Percentiles rank a stretch among this genome's conserved stretches.
phyloP scores from a whole-genome alignment of 345 rosid species.

The Dimocarpus longan region DNA sequence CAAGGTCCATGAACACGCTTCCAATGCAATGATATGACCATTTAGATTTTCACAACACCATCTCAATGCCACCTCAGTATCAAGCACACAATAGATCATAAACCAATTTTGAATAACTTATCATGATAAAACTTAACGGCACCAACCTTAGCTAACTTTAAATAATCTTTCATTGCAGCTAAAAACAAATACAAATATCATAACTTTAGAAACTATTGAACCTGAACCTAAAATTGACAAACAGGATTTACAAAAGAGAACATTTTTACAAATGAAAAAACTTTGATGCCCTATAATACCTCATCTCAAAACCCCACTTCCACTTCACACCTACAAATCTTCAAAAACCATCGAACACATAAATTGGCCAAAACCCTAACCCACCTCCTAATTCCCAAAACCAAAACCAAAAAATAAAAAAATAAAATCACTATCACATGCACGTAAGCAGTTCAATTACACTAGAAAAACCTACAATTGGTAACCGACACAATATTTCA shows the following conservation, averaged over 20 bases:
- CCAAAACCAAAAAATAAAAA: neutral
- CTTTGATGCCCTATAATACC: too few relatives aligned
- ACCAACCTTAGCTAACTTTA: too few relatives aligned
- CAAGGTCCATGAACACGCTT: neutral
- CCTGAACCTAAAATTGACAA: neutral
- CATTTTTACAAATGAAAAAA: neutral
- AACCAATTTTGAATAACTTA: too few relatives aligned
- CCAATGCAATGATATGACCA: neutral
- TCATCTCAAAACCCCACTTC: too few relatives aligned
- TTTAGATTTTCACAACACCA: neutral
- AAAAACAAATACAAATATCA: neutral
- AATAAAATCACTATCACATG: too few relatives aligned
- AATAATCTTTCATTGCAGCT: neutral
- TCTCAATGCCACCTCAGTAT: neutral
- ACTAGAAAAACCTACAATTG: neutral
- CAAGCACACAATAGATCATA: neutral
- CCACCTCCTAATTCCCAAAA: neutral
- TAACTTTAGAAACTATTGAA: neutral
- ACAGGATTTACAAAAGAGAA: neutral
- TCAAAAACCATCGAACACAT: neutral
- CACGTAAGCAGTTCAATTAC: neutral
- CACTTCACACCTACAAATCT: neutral
- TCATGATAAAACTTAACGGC: too few relatives aligned
- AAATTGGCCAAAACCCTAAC: conserved; percentile 8
- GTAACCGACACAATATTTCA: neutral